Base-by-base conservation (phyloP, 2,329 filamentous ascomycete genomes). In the Pseudofabraea citricarpa region DNA sequence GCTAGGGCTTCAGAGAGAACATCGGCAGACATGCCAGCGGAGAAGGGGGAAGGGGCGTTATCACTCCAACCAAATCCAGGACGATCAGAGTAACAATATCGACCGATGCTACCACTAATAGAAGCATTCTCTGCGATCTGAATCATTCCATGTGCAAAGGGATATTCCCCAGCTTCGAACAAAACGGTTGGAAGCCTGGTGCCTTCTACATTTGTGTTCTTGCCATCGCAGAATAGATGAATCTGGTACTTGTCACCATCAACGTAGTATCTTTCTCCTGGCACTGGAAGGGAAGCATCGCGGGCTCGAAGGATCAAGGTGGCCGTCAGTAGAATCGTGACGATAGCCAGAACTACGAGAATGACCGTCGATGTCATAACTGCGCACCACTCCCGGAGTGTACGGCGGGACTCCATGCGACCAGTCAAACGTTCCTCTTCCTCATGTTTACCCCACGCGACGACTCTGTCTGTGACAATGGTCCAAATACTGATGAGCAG, bases 81-180 rank as follows among this genome's bases (percentile, higher is more conserved):
- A 18, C 93, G 85, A 62, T 98, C 93, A 61, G 88, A 90, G 65
- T 95, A 96, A 73, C 93, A 98, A 69, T 95, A 97, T 47, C 91
- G 82, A 44, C 74, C 71, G 55, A 98, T 93, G 36, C 85, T 87
- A 29, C 88, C 87, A 56, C 93, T 93, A 51, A 80, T 73, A 51
- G 90, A 72, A 1, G 86, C 82, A 43, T 81, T 74, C 46, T 90
- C 80, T 9, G 89, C 87, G 68, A 95, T 88, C 42, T 83, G 77
- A 68, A 90, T 85, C 43, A 98, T 74, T 6, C 84, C 81, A 54
- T 86, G 71, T 62, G 95, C 90, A 13, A 89, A 83, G 0, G 91
- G 83, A 18, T 77, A 70, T 57, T 94, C 87, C 15, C 88, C 90
- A 3, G 82, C 88, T 62, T 97, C 91, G 3, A 97, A 72, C 9